A percentile compares a stretch with the other conserved stretches of the same genome.
These are phyloP conservation scores for Leishmania lainsoni DNA, from an alignment of 208 protist genomes.

Conservation along the genomic window DNA sequence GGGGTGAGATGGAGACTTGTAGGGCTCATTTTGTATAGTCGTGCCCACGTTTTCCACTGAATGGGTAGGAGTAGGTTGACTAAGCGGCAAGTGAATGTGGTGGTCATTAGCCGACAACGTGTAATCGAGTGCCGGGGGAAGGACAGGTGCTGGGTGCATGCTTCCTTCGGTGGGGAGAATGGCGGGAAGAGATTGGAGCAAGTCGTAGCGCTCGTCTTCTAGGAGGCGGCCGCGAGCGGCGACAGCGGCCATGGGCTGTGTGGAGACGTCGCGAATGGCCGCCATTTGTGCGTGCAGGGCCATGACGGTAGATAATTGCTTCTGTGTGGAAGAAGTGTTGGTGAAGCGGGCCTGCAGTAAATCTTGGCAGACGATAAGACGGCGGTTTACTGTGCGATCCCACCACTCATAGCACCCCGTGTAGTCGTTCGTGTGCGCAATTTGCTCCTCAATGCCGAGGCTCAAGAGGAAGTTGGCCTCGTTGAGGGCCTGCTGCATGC, in stretches of 20 bases:
- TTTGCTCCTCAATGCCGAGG: slow-evolving; percentile 70
- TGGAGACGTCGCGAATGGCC: slow-evolving; percentile 25
- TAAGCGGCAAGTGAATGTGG: too few species aligned
- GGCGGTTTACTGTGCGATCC: slow-evolving; percentile 52
- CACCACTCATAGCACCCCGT: slow-evolving; percentile 59
- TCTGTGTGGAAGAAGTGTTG: neutral
- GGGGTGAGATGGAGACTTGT: slow-evolving; percentile 2
- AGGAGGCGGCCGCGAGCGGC: slow-evolving; percentile 50
- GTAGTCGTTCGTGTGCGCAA: slow-evolving; percentile 64
- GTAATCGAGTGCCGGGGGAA: neutral
- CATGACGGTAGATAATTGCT: slow-evolving; percentile 6
- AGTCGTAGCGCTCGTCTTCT: slow-evolving; percentile 59
- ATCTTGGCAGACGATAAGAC: slow-evolving; percentile 39
- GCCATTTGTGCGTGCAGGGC: slow-evolving; percentile 35
- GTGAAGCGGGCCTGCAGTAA: slow-evolving; percentile 30
- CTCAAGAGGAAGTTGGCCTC: slow-evolving; percentile 60
- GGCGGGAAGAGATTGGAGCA: slow-evolving; percentile 25
- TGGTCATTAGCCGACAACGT: neutral
- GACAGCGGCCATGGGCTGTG: slow-evolving; percentile 43
- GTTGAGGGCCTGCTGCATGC: slow-evolving; percentile 34
- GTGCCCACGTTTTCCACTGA: neutral
- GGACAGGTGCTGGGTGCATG: neutral
- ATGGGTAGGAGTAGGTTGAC: neutral
- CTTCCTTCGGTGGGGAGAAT: neutral
- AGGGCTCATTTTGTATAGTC: neutral